Conservation (phyloP, 2,329 filamentous ascomycete genomes). For the Penicillium sp. region DNA sequence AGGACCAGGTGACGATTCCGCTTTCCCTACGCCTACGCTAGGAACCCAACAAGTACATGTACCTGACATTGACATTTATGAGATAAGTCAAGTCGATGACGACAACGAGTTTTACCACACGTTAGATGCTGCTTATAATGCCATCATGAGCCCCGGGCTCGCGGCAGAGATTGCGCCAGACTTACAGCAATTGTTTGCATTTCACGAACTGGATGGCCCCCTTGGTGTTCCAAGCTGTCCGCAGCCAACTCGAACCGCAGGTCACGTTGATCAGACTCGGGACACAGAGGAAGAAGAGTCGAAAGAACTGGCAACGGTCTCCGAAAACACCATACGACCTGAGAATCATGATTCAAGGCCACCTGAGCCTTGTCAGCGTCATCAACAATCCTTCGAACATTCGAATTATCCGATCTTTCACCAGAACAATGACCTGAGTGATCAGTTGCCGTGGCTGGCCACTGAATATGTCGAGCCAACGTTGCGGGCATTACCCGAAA, state of each 20-base stretch:
- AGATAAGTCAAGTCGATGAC: neutral
- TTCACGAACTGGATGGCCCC: neutral
- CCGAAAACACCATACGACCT: neutral
- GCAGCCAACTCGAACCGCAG: neutral
- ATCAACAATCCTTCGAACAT: neutral
- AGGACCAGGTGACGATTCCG: neutral
- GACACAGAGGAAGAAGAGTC: neutral
- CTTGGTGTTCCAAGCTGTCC: neutral
- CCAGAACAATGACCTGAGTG: neutral
- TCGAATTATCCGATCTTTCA: neutral
- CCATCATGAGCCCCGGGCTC: neutral
- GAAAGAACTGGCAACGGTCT: neutral
- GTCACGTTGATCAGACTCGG: too few species aligned
- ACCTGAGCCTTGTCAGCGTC: neutral
- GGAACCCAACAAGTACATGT: neutral
- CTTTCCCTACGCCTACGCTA: neutral
- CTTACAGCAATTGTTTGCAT: neutral
- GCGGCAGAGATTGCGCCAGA: neutral
- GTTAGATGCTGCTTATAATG: constrained; percentile 5
- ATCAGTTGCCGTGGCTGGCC: neutral
- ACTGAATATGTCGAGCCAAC: neutral
- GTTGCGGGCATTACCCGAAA: neutral
- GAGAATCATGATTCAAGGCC: neutral
- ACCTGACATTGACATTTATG: neutral
- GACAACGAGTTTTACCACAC: constrained; percentile 7